Evolutionary conservation across 208 protist genomes (phyloP).

Genomic region (Herpetomonas tarakana): DNA sequence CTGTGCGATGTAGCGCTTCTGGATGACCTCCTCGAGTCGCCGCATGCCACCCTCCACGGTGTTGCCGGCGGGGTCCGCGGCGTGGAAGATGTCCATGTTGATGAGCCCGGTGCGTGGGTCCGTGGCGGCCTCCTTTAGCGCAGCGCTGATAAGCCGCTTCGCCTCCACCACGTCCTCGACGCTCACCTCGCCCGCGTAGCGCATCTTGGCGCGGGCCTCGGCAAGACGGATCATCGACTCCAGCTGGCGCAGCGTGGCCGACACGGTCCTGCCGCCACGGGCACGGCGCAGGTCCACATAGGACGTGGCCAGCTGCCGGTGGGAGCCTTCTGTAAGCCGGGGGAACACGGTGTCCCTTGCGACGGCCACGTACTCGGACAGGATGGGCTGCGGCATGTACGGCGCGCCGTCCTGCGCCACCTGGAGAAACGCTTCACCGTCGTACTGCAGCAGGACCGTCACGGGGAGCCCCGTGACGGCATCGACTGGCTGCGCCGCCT

Average conservation of each 20-base stretch:
- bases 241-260: conserved; percentile 98
- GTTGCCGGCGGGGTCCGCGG: conserved; percentile 72
- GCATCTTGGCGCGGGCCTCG: conserved; percentile 93
- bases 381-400: conserved; percentile 73
- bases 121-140: conserved; percentile 86
- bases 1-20: conserved; percentile 38
- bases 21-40: conserved; percentile 64
- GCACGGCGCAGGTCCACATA: conserved; percentile 94
- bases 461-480: conserved; percentile 32
- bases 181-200: conserved; percentile 63
- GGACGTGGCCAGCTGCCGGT: conserved; percentile 84
- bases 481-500: conserved; percentile 14
- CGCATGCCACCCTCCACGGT: conserved; percentile 82
- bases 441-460: conserved; percentile 52
- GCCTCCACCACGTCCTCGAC: conserved; percentile 89
- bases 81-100: conserved; percentile 88
- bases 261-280: conserved; percentile 92
- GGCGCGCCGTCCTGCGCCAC: conserved; percentile 29
- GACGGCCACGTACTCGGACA: conserved; percentile 93
- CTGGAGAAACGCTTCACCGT: conserved; percentile 75
- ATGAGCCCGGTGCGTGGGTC: conserved; percentile 87
- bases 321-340: conserved; percentile 84
- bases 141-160: conserved; percentile 84
- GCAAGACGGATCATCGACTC: conserved; percentile 98
- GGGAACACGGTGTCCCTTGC: conserved; percentile 87